Base-by-base conservation (phyloP, 1,284 basidiomycete genomes). In the Ceratobasidium sp. region DNA sequence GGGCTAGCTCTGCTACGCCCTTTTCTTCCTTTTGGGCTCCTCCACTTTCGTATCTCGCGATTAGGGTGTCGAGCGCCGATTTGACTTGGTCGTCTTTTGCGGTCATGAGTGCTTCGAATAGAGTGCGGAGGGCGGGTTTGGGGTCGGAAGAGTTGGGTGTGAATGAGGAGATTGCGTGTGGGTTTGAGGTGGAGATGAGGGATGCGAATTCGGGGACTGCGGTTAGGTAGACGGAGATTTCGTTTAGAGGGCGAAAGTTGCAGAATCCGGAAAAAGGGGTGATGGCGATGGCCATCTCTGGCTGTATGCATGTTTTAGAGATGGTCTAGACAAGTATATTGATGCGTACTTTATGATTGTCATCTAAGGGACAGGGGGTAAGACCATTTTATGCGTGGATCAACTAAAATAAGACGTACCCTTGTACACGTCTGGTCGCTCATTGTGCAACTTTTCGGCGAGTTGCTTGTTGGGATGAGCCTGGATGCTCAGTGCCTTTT, bases 201-300 rank as follows among this genome's bases (percentile, higher is more conserved):
- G 88, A 84, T 1, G 90, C 87, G 73, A 99, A 89, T 84, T 99
- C 97, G 62, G 94, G 93, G 0, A 96, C 93, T 42, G 84, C 85
- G 44, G 86, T 82, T 77, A 99, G 88, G 84, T 91, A 91, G 6
- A 87, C 84, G 15, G 90, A 89, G 81, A 98, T 95, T 73, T 91
- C 87, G 0, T 87, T 83, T 0, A 96, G 88, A 3, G 96, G 96
- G 13, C 92, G 88, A 86, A 98, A 98, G 44, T 96, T 96, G 83
- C 96, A 98, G 83, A 99, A 90, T 0, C 95, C 98, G 52, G 89
- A 88, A 87, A 99, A 99, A 7, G 93, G 90, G 0, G 96, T 97
- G 76, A 99, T 86, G 0, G 98, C 98, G 69, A 99, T 90, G 13
- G 97, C 96, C 96, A 99, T 98, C 84, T 99, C 98, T 3, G 98